These are phyloP conservation scores for Lasiosphaeriaceae sp. DNA, from an alignment of 495 filamentous ascomycete genomes.

Conservation along the genomic window DNA sequence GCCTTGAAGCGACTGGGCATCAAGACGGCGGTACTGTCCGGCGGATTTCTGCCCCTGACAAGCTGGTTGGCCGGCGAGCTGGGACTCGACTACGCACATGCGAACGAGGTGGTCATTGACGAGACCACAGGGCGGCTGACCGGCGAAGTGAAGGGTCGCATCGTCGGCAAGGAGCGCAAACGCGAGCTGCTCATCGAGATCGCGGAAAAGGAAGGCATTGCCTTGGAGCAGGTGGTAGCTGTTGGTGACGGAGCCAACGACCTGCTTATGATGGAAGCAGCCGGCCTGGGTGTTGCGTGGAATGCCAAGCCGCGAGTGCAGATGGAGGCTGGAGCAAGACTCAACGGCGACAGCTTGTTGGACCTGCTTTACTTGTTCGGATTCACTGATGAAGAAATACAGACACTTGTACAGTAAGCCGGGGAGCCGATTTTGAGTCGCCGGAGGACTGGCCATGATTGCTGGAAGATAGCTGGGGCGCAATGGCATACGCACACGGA, in stretches of 20 bases:
- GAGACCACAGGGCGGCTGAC: slow-evolving; percentile 65
- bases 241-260: slow-evolving; percentile 97
- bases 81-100: slow-evolving; percentile 79
- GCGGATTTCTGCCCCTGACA: slow-evolving; percentile 86
- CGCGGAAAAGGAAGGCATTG: slow-evolving; percentile 65
- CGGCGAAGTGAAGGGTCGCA: slow-evolving; percentile 70
- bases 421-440: background rate
- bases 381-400: slow-evolving; percentile 62
- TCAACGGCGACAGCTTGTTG: slow-evolving; percentile 75
- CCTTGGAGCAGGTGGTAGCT: slow-evolving; percentile 72
- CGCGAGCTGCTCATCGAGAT: slow-evolving; percentile 70
- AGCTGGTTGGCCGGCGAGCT: slow-evolving; percentile 76
- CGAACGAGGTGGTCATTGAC: slow-evolving; percentile 74
- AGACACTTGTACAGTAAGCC: slow-evolving; percentile 37
- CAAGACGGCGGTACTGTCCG: slow-evolving; percentile 84
- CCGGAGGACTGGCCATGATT: too few relatives aligned
- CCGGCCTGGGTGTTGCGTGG: slow-evolving; percentile 88
- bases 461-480: too few relatives aligned
- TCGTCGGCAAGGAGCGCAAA: slow-evolving; percentile 82
- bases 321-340: slow-evolving; percentile 70
- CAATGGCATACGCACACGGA: too few relatives aligned
- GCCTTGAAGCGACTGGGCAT: slow-evolving; percentile 72
- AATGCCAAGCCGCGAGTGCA: slow-evolving; percentile 92
- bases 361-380: slow-evolving; percentile 86
- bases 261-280: slow-evolving; percentile 82